Conservation (phyloP, 768 basidiomycete genomes). For the Leccinum boreale region DNA sequence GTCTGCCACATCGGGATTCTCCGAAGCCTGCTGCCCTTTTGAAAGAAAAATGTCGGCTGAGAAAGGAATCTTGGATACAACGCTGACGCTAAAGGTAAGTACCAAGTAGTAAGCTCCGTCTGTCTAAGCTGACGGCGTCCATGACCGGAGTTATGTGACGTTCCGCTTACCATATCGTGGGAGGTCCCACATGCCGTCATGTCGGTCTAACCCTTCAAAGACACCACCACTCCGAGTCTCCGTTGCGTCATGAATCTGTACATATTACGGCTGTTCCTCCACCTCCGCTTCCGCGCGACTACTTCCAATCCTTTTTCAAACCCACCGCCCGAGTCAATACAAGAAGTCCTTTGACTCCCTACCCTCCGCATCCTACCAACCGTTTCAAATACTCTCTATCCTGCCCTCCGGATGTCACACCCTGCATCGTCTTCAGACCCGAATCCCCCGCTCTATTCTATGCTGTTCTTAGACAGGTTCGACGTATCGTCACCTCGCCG, state of each 20-base stretch:
- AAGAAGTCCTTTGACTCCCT: conserved; percentile 34
- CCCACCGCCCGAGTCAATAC: conserved; percentile 34
- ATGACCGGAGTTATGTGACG: conserved; percentile 11
- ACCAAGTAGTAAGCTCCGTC: not conserved
- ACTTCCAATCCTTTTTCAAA: conserved; percentile 35
- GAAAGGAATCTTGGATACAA: conserved; percentile 1
- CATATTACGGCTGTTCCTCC: conserved; percentile 21
- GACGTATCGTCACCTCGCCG: conserved; percentile 42
- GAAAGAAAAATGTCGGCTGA: conserved; percentile 2
- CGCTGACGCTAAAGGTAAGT: not conserved
- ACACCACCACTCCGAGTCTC: conserved; percentile 19
- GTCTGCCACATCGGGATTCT: conserved; percentile 22
- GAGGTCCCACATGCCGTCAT: conserved; percentile 27
- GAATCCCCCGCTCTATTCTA: conserved; percentile 34
- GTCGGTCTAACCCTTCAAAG: conserved; percentile 26
- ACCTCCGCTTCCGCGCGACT: conserved; percentile 14
- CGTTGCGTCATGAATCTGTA: conserved; percentile 25
- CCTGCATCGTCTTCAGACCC: conserved; percentile 22
- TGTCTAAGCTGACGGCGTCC: conserved; percentile 17
- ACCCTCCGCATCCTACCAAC: conserved; percentile 34
- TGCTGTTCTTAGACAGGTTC: conserved; percentile 47
- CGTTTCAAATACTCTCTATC: conserved; percentile 29
- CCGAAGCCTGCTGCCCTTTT: conserved; percentile 10
- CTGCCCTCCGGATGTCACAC: conserved; percentile 34
- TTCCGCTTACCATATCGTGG: conserved; percentile 21